Evolutionary conservation across 257 asterid genomes (phyloP).

Genomic region (Rauvolfia tetraphylla): DNA sequence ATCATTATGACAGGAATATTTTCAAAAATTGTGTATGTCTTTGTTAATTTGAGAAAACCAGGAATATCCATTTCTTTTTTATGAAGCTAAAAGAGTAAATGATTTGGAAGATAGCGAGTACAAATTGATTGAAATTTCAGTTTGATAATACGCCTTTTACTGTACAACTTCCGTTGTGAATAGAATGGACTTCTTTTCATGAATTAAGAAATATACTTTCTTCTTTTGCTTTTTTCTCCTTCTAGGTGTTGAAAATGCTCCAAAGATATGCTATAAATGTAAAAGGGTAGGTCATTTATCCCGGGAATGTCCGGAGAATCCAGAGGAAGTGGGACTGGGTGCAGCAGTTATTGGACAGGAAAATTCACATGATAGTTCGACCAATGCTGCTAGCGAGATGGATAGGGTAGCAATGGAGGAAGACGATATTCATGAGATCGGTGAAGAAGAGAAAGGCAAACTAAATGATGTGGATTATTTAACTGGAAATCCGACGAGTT

Average conservation of each 20-base stretch:
- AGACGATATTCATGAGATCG: slow-evolving; percentile 91
- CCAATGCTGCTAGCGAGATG: slow-evolving; percentile 30
- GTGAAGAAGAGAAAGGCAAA: slow-evolving; percentile 92
- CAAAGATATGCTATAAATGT: slow-evolving; percentile 84
- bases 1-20: background rate
- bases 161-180: background rate
- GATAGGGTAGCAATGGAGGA: slow-evolving; percentile 88
- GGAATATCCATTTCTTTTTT: background rate
- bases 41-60: background rate
- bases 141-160: background rate
- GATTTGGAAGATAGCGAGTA: background rate
- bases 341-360: slow-evolving; percentile 32
- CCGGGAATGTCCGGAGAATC: slow-evolving; percentile 78
- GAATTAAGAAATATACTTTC: background rate
- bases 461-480: slow-evolving; percentile 83
- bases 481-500: slow-evolving; percentile 80
- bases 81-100: background rate
- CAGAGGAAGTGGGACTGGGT: slow-evolving; percentile 37
- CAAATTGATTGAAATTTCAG: background rate
- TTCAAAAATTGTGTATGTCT: background rate
- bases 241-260: slow-evolving; percentile 52
- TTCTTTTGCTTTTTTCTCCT: background rate
- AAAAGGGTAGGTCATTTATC: slow-evolving; percentile 80
- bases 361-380: slow-evolving; percentile 15
- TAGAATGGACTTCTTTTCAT: background rate